A percentile compares a stretch with the other conserved stretches of the same genome.
Conservation (phyloP, 192 early-diverging fungal species). For the Umbelopsis sp. region DNA sequence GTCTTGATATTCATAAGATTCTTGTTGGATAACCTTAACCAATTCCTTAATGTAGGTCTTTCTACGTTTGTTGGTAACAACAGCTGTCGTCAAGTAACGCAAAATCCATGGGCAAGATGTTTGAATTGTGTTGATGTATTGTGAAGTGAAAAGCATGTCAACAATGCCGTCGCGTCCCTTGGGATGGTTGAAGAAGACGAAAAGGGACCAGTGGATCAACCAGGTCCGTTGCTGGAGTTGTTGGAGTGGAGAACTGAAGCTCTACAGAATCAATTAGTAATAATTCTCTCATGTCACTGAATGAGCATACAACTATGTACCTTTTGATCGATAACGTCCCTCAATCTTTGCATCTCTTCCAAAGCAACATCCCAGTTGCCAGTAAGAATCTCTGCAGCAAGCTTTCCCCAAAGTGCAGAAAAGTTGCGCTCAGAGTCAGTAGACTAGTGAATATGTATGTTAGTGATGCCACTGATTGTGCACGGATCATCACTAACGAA, state of each 20-base stretch:
- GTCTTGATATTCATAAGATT: slow-evolving; percentile 81
- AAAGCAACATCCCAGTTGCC: slow-evolving; percentile 93
- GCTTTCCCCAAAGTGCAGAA: slow-evolving; percentile 95
- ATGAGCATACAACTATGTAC: slow-evolving; percentile 29
- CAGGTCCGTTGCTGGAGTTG: slow-evolving; percentile 93
- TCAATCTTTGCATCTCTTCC: slow-evolving; percentile 86
- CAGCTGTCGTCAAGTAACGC: slow-evolving; percentile 90
- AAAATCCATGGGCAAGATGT: slow-evolving; percentile 96
- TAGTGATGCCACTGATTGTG: neutral
- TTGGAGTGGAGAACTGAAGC: slow-evolving; percentile 74
- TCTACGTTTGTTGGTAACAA: slow-evolving; percentile 89
- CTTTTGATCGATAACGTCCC: slow-evolving; percentile 87
- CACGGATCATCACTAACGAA: neutral
- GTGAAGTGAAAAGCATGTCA: slow-evolving; percentile 89
- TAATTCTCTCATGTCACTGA: neutral
- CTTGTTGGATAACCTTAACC: slow-evolving; percentile 87
- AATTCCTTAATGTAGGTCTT: slow-evolving; percentile 88
- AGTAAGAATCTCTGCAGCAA: slow-evolving; percentile 91
- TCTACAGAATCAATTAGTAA: slow-evolving; percentile 34
- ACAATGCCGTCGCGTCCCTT: slow-evolving; percentile 93
- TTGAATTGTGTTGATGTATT: slow-evolving; percentile 97
- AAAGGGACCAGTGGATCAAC: slow-evolving; percentile 96
- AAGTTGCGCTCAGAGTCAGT: slow-evolving; percentile 84
- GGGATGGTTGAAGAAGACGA: slow-evolving; percentile 98
- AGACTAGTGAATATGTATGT: slow-evolving; percentile 54